Evolutionary conservation across 768 basidiomycete species (phyloP).

Genomic region (Rhodotorula graminis): DNA sequence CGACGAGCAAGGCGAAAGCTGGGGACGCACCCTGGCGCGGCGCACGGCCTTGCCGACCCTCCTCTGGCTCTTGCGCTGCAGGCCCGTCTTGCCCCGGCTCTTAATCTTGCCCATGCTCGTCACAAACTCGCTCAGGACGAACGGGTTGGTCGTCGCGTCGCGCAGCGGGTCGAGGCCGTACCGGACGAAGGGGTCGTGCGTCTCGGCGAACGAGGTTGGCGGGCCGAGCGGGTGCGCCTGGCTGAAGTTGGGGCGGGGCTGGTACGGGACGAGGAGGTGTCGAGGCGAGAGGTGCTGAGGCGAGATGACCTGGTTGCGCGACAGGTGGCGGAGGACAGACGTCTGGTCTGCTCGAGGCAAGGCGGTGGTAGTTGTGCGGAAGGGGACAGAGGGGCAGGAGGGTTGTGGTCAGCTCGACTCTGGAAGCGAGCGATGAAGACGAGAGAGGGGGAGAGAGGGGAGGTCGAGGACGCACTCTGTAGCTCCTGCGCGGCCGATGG

Average conservation of each 20-base stretch:
- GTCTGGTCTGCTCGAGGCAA: conserved; percentile 6
- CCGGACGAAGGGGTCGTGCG: conserved; percentile 34
- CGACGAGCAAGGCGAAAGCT: too few species aligned
- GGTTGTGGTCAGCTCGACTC: neutral
- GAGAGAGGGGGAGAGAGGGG: too few species aligned
- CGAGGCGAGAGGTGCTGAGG: conserved; percentile 33
- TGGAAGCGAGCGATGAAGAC: neutral
- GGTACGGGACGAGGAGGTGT: conserved; percentile 30
- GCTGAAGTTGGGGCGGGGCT: conserved; percentile 18
- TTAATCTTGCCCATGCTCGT: conserved; percentile 40
- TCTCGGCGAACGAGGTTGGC: conserved; percentile 16
- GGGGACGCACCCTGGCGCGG: conserved; percentile 34
- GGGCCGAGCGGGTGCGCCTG: conserved; percentile 37
- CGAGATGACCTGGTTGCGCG: conserved; percentile 17
- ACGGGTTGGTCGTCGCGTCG: conserved; percentile 25
- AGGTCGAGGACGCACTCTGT: neutral
- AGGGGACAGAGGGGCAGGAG: neutral
- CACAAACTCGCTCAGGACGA: conserved; percentile 20
- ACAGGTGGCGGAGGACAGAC: conserved; percentile 26
- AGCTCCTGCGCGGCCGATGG: neutral
- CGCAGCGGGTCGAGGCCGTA: conserved; percentile 29
- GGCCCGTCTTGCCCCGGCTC: conserved; percentile 29
- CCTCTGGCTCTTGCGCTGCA: conserved; percentile 36
- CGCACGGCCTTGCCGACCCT: conserved; percentile 35
- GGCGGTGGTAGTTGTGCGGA: neutral